Evolutionary conservation across 257 asterid genomes (phyloP).

Genomic region (Mentha longifolia): DNA sequence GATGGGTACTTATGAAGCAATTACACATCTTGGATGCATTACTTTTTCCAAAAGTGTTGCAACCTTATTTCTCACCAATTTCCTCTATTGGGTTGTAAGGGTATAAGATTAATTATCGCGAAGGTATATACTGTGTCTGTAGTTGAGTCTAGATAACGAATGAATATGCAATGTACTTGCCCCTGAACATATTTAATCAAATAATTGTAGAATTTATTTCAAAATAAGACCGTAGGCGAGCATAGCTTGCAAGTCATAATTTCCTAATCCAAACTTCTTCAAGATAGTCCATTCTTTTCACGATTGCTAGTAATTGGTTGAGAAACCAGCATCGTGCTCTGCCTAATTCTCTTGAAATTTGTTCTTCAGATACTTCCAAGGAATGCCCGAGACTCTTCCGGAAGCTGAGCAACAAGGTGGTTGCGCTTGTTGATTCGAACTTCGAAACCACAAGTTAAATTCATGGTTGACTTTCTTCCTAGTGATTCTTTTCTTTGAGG

Average conservation of each 20-base stretch:
- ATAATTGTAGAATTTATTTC: not conserved
- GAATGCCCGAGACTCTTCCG: constrained; percentile 78
- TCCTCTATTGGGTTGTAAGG: not conserved
- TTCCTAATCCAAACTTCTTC: not conserved
- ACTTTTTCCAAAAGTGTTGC: not conserved
- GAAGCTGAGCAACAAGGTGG: constrained; percentile 89
- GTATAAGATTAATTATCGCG: not conserved
- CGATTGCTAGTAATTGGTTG: not conserved
- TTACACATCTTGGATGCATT: not conserved
- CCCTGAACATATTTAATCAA: not conserved
- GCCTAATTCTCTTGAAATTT: constrained; percentile 28
- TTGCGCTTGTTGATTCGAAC: constrained; percentile 73
- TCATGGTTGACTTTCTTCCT: constrained; percentile 23
- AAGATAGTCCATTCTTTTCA: not conserved
- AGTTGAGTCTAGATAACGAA: not conserved
- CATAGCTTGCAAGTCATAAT: constrained; percentile 4
- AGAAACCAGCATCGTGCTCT: not conserved
- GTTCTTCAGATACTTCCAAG: constrained; percentile 78
- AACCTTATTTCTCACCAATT: too few relatives aligned
- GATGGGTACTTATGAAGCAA: not conserved
- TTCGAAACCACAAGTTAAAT: constrained; percentile 19
- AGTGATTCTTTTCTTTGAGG: constrained; percentile 34
- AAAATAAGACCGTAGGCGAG: not conserved
- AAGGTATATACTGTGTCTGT: not conserved
- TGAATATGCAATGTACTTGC: not conserved